Base-by-base conservation (phyloP, 495 filamentous ascomycete species). In the Penicillium mononematosum region DNA sequence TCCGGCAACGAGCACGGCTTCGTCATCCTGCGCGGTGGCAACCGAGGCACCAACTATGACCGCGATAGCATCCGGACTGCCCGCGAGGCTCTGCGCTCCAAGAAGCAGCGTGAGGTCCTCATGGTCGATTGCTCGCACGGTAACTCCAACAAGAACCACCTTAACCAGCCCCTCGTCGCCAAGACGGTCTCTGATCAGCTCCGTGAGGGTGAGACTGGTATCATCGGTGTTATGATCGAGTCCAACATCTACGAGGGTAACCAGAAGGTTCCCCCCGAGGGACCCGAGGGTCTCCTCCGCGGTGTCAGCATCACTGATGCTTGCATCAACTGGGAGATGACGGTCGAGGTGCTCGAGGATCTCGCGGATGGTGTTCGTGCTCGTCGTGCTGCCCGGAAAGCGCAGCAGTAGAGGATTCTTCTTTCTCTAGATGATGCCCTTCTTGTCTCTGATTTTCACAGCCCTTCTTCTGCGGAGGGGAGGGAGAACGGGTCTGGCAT, bases 41-140 rank as follows among this genome's bases (percentile, higher is more conserved):
- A 83, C 60, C 90, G 83, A 74, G 95, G 95, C n/a, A 92, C 94
- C 19, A 98, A 98, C 77, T 98, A 89, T 69, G 90, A 94, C 78
- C 85, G 83, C 54, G 89, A 88, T 49, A 94, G 81, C 72, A 88
- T 98, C 64, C 80, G 83, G 64, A 74, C 70, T 49, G 88, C 89
- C 4, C 90, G 92, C 66, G 89, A 93, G 70, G 87, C 87, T 1
- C 68, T 98, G 68, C 76, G 72, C 60, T 88, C 90, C 76, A 97
- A 97, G 81, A 86, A 85, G 53, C 88, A 95, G 72, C 88, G 86
- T 68, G 78, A 93, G 75, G 84, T 93, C 45, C 85, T 98, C 73
- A 98, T 98, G 94, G 87, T 98, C 38, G 94, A 98, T 72, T 98
- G 94, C 81, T 96, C 91, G 27, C 94, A 98, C 70, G 92, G 83